phyloP scores from a whole-genome alignment of 139 green algal species.

The Dunaliella sp. region DNA sequence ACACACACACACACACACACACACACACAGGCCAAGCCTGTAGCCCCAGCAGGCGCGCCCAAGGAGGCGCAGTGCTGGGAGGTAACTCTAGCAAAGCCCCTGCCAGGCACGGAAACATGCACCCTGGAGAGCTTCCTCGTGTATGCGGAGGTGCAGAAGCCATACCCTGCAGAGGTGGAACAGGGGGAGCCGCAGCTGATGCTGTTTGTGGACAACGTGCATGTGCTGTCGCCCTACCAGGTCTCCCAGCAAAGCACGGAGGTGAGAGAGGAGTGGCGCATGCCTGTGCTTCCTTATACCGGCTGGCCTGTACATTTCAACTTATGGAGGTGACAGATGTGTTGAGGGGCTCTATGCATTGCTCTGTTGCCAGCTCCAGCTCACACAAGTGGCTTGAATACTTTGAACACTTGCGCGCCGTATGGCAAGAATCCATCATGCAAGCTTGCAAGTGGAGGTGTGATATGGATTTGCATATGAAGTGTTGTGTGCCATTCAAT shows the following conservation, averaged over 20 bases:
- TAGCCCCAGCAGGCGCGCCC: slow-evolving; percentile 24
- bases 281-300: no score
- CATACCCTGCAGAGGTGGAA: slow-evolving; percentile 56
- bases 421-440: no score
- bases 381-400: no score
- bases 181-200: slow-evolving; percentile 77
- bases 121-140: slow-evolving; percentile 33
- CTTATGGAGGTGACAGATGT: no score
- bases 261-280: no score
- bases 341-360: no score
- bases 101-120: slow-evolving; percentile 11
- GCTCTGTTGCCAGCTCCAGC: no score
- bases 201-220: slow-evolving; percentile 55
- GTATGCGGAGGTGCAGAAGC: slow-evolving; percentile 51
- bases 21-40: neutral
- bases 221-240: slow-evolving; percentile 66
- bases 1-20: neutral
- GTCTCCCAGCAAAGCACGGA: slow-evolving; percentile 56
- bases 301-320: no score
- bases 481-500: no score
- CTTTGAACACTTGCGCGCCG: no score
- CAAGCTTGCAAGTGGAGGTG: no score
- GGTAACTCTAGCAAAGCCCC: slow-evolving; percentile 27
- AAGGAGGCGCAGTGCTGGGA: slow-evolving; percentile 42
- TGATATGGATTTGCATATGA: no score